A percentile compares a stretch with the other conserved stretches of the same genome.
Evolutionary conservation across 495 filamentous ascomycete species (phyloP).

Genomic region (Penicillium paxilli): DNA sequence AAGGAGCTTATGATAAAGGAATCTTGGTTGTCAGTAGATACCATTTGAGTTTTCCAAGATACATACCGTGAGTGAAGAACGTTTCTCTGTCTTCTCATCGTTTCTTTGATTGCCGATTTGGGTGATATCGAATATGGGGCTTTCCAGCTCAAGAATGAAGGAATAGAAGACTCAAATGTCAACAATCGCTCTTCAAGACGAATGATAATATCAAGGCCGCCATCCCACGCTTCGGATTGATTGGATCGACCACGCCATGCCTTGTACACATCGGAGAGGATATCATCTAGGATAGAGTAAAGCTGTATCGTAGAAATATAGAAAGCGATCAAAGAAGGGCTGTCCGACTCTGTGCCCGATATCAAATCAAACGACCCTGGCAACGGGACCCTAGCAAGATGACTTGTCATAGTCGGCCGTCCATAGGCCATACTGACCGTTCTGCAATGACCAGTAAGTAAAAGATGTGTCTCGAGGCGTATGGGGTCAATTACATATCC

Average conservation of each 20-base stretch:
- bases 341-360: too few species aligned
- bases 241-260: constrained; percentile 1
- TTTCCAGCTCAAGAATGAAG: neutral
- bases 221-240: too few species aligned
- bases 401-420: constrained; percentile 28
- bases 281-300: constrained; percentile 20
- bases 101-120: neutral
- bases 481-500: constrained; percentile 27
- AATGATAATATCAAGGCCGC: constrained; percentile 2
- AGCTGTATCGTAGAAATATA: constrained; percentile 26
- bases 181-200: constrained; percentile 6
- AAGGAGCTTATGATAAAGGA: constrained; percentile 8
- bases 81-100: neutral
- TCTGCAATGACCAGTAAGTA: constrained; percentile 13
- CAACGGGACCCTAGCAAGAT: neutral
- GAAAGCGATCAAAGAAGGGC: constrained; percentile 15
- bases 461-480: neutral
- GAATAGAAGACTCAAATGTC: constrained; percentile 3
- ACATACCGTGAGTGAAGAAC: constrained; percentile 15
- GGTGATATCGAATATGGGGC: too few species aligned
- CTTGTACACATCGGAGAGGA: constrained; percentile 11
- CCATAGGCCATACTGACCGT: constrained; percentile 35
- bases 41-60: neutral
- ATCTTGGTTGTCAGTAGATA: constrained; percentile 2
- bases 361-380: too few species aligned